These are phyloP conservation scores for Cladosporium oxysporum DNA, from an alignment of 2,329 filamentous ascomycete genomes.

Conservation along the genomic window DNA sequence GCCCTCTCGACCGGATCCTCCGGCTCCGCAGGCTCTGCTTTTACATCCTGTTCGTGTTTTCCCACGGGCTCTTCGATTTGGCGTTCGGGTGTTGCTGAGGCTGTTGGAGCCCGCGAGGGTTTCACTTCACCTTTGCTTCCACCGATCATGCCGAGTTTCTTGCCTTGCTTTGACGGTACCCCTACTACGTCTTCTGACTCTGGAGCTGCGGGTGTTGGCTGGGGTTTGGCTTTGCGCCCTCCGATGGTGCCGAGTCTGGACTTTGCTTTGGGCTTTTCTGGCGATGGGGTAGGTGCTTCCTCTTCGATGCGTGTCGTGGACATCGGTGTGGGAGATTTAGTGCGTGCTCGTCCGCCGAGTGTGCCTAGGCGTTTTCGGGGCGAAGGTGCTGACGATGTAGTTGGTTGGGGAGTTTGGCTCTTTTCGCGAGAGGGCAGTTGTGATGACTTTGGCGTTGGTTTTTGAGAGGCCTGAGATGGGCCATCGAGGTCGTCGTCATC, in stretches of 20 bases:
- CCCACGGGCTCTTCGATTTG: not conserved
- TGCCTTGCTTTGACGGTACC: not conserved
- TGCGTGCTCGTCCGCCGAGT: conserved; percentile 23
- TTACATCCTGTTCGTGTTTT: not conserved
- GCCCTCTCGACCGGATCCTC: conserved; percentile 50
- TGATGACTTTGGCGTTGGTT: not conserved
- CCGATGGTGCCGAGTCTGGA: conserved; percentile 28
- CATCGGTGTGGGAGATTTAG: not conserved
- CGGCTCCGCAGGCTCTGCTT: conserved; percentile 20
- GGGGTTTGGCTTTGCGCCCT: conserved; percentile 22
- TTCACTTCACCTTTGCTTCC: conserved; percentile 18
- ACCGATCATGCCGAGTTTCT: conserved; percentile 28
- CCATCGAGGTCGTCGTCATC: conserved; percentile 4
- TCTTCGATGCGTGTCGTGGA: not conserved
- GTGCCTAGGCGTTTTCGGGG: conserved; percentile 23
- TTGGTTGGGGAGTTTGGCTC: conserved; percentile 5
- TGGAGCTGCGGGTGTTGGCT: not conserved
- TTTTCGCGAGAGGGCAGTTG: conserved; percentile 13
- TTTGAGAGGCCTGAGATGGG: conserved; percentile 6
- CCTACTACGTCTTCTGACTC: not conserved
- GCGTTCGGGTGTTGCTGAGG: not conserved
- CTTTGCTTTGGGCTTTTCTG: conserved; percentile 19
- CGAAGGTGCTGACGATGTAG: not conserved
- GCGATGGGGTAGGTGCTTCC: not conserved
- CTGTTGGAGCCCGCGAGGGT: not conserved